phyloP scores from a whole-genome alignment of 179 eudicot species.

The Beta lomatogona region DNA sequence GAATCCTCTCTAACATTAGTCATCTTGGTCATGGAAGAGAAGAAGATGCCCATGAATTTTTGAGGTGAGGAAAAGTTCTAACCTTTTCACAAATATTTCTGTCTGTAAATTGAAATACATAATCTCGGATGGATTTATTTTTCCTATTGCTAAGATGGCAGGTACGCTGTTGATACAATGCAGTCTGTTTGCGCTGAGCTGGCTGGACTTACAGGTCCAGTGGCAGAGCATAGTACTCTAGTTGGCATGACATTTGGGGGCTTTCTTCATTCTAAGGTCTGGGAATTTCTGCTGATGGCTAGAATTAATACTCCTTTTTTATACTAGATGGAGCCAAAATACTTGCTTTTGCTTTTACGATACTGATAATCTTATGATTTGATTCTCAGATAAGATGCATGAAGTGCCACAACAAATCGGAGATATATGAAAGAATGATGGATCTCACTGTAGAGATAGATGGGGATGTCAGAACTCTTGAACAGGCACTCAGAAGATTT shows the following conservation, averaged over 20 bases:
- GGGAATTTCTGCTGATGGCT: neutral
- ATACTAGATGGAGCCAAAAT: neutral
- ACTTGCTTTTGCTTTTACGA: neutral
- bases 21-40: constrained; percentile 79
- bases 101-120: constrained; percentile 11
- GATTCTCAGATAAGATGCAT: constrained; percentile 72
- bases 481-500: constrained; percentile 72
- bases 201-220: constrained; percentile 54
- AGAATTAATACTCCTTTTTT: neutral
- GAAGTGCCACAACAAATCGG: constrained; percentile 78
- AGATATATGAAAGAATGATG: constrained; percentile 81
- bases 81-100: neutral
- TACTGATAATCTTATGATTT: neutral
- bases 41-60: constrained; percentile 98
- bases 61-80: constrained; percentile 50
- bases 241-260: constrained; percentile 94
- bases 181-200: constrained; percentile 73
- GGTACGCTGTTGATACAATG: constrained; percentile 84
- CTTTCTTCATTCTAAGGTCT: constrained; percentile 84
- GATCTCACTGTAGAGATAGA: constrained; percentile 91
- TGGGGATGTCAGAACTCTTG: constrained; percentile 79
- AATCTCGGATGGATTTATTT: constrained; percentile 17
- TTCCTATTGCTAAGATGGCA: constrained; percentile 35
- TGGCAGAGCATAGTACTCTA: constrained; percentile 76
- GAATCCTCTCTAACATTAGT: constrained; percentile 68